Conservation (phyloP, 2,329 filamentous ascomycete species). For the Keithomyces neogunnii region DNA sequence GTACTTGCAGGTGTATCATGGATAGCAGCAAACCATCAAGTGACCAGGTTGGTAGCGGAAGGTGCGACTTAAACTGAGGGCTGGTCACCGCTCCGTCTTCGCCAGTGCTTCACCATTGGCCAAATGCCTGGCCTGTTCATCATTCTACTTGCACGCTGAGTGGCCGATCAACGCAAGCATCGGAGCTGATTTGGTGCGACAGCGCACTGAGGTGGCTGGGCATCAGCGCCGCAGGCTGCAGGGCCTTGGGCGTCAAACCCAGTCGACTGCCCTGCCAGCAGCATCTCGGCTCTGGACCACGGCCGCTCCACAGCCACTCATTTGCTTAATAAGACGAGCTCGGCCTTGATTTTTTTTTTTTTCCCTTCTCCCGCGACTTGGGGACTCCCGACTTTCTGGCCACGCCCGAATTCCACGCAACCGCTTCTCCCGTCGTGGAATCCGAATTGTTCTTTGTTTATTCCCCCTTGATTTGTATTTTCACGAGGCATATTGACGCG, state of each 20-base stretch:
- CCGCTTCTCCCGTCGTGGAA: background rate
- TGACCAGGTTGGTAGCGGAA: background rate
- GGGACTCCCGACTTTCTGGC: background rate
- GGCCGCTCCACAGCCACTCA: background rate
- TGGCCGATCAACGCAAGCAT: background rate
- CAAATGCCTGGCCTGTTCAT: background rate
- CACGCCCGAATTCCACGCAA: background rate
- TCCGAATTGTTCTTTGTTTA: background rate
- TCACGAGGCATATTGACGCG: background rate
- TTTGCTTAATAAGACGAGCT: conserved; percentile 4
- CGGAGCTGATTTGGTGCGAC: background rate
- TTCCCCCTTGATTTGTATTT: background rate
- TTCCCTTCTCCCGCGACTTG: background rate
- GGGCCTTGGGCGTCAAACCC: conserved; percentile 2
- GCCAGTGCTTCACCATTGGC: background rate
- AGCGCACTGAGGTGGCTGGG: conserved; percentile 6
- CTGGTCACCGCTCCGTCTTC: conserved; percentile 13
- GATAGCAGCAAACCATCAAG: too few relatives aligned
- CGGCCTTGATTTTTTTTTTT: background rate
- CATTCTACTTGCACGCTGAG: background rate
- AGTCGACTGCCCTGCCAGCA: background rate
- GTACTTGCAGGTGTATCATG: too few relatives aligned
- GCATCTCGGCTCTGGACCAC: background rate
- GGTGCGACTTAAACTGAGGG: background rate
- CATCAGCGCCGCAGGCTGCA: conserved; percentile 1